These are phyloP conservation scores for Termitomyces heimii DNA, from an alignment of 768 basidiomycete genomes.

Conservation along the genomic window DNA sequence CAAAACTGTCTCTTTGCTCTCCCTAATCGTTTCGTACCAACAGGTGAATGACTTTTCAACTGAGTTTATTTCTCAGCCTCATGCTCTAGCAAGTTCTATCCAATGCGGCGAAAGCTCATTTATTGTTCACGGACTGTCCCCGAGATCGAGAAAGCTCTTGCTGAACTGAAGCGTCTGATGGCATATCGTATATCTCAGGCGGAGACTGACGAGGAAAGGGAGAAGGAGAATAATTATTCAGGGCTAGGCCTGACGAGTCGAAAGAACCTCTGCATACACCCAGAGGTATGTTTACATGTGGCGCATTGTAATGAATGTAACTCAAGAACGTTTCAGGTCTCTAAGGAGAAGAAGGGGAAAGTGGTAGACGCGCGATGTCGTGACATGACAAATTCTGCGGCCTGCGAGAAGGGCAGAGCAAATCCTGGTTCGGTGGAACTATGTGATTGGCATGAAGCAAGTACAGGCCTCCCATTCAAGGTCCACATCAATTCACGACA, in stretches of 20 bases:
- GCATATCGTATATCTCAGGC: conserved; percentile 73
- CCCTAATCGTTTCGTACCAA: conserved; percentile 96
- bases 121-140: conserved; percentile 99
- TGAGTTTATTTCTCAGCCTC: background rate
- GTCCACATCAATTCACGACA: conserved; percentile 4
- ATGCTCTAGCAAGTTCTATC: conserved; percentile 66
- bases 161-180: conserved; percentile 92
- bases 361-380: conserved; percentile 96
- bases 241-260: conserved; percentile 93
- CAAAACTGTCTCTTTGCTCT: conserved; percentile 94
- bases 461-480: conserved; percentile 11
- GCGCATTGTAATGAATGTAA: background rate
- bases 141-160: conserved; percentile 96
- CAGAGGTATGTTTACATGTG: conserved; percentile 54
- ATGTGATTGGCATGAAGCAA: conserved; percentile 94
- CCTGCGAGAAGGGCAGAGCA: conserved; percentile 75
- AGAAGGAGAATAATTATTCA: conserved; percentile 76
- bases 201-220: conserved; percentile 67
- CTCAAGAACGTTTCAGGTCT: conserved; percentile 50
- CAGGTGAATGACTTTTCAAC: conserved; percentile 47
- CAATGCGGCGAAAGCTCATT: conserved; percentile 87
- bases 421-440: conserved; percentile 88
- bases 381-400: conserved; percentile 84
- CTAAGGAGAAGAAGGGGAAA: conserved; percentile 97
- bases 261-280: conserved; percentile 95